These are phyloP conservation scores for Hemerocallis citrina DNA, from an alignment of 106 monocot species.

Conservation along the genomic window DNA sequence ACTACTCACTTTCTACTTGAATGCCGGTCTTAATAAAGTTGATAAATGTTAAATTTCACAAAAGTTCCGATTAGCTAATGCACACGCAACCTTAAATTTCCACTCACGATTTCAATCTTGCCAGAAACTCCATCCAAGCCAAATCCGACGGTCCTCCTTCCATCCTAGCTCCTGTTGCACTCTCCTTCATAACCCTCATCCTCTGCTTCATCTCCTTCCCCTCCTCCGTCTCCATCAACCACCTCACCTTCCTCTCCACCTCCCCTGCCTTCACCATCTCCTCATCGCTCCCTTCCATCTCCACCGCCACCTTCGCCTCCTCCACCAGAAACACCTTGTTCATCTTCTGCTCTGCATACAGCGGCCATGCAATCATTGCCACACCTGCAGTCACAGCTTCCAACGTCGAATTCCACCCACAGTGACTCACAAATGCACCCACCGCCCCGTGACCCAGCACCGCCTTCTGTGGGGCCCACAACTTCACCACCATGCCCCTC, in stretches of 20 bases:
- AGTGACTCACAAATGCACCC: constrained; percentile 15
- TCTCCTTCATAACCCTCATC: neutral
- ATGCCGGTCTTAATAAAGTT: too few species aligned
- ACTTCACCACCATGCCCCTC: constrained; percentile 10
- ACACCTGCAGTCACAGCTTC: constrained; percentile 5
- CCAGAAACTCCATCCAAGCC: neutral
- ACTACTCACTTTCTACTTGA: too few species aligned
- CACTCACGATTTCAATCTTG: neutral
- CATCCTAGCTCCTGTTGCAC: neutral
- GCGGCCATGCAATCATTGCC: neutral
- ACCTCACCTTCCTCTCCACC: neutral
- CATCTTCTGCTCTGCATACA: neutral
- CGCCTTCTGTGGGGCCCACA: constrained; percentile 16
- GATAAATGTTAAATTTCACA: too few species aligned
- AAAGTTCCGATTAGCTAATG: too few species aligned
- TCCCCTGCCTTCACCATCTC: neutral
- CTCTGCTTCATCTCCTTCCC: neutral
- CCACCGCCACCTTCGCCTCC: neutral
- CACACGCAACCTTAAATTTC: too few species aligned
- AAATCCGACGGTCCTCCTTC: neutral
- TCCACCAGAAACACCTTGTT: neutral
- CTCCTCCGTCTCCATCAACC: neutral
- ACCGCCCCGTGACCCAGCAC: constrained; percentile 10
- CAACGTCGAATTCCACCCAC: constrained; percentile 22
- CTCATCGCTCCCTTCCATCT: neutral